Evolutionary conservation across 179 eudicot genomes (phyloP), one percentile per base, ranked within the genome.

Genomic region (Nepenthes alata): DNA sequence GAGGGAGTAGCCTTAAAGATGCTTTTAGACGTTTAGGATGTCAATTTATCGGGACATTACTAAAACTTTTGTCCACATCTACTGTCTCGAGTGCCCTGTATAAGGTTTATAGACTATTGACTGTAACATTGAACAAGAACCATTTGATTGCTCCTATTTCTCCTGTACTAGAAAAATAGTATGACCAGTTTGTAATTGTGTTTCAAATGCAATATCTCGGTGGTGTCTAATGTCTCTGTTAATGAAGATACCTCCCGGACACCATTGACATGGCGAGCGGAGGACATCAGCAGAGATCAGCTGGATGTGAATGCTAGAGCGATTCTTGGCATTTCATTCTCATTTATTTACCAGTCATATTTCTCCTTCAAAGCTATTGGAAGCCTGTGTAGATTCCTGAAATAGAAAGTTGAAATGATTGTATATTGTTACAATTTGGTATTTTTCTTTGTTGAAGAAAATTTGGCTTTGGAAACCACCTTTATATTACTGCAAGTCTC

Each of bases 291-390:
- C 91, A 82, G 62, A 73, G 85, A 53, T 70, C 95, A 41, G 70
- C 83, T 12, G 95, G 91, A 55, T 87, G 95, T 59, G 95, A 84
- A 65, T 87, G 95, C 72, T 87, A 83, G 72, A 39, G 9, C 48
- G 8, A 60, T 11, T 57, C 35, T 58, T 39, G 58, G 55, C 9
- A 45, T 53, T 64, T 60, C 60, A 61, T 64, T 57, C 14, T 35
- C 39, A 11, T 3, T 57, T 16, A 25, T 41, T 6, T 47, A 47
- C 53, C 35, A 10, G 37, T n/a, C 9, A 69, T 25, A n/a, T 4
- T 38, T 37, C 39, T 54, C n/a, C 49, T 54, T 59, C n/a, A 34
- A 12, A 34, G 14, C 15, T 52, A 47, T 59, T 57, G 44, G 72
- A 57, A 58, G 49, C 11, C 37, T 71, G 70, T 75, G 73, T 71